These are phyloP conservation scores for Haemoproteus tartakovskyi DNA, from an alignment of 169 alveolate genomes.

Conservation along the genomic window DNA sequence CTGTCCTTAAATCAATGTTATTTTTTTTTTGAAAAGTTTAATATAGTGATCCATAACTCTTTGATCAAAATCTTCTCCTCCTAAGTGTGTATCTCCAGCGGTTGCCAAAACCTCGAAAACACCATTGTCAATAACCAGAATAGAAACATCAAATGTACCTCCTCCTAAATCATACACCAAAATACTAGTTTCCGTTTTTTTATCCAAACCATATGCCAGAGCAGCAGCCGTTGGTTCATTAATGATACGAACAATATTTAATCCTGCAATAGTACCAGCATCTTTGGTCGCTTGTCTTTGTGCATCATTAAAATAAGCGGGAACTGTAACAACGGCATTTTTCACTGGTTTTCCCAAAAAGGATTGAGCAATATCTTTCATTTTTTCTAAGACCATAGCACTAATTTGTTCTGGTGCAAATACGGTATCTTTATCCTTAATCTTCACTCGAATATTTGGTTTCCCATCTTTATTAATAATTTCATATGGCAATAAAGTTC, in stretches of 20 bases:
- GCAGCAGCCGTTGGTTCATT: slow-evolving; percentile 99
- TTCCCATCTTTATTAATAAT: slow-evolving; percentile 87
- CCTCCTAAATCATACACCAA: slow-evolving; percentile 98
- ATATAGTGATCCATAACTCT: slow-evolving; percentile 94
- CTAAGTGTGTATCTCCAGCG: slow-evolving; percentile 98
- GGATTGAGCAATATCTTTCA: slow-evolving; percentile 98
- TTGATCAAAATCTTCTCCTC: slow-evolving; percentile 99
- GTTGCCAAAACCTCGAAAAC: slow-evolving; percentile 98
- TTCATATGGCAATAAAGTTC: slow-evolving; percentile 94
- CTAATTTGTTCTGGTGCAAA: slow-evolving; percentile 95
- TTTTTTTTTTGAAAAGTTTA: slow-evolving; percentile 92
- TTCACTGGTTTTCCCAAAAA: slow-evolving; percentile 91
- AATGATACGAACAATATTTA: slow-evolving; percentile 94
- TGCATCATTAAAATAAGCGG: slow-evolving; percentile 99
- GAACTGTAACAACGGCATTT: slow-evolving; percentile 98
- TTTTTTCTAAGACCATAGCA: slow-evolving; percentile 93
- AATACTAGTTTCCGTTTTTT: slow-evolving; percentile 90
- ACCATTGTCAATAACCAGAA: slow-evolving; percentile 95
- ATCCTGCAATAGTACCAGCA: slow-evolving; percentile 99
- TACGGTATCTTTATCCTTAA: slow-evolving; percentile 88
- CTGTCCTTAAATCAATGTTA: slow-evolving; percentile 84
- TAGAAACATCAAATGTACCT: slow-evolving; percentile 98
- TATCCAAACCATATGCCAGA: slow-evolving; percentile 95
- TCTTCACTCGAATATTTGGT: slow-evolving; percentile 86
- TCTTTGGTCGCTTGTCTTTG: slow-evolving; percentile 99